Percentiles rank a stretch among this genome's conserved stretches.
Evolutionary conservation across 768 basidiomycete species (phyloP).

Genomic region (Russula sp.): DNA sequence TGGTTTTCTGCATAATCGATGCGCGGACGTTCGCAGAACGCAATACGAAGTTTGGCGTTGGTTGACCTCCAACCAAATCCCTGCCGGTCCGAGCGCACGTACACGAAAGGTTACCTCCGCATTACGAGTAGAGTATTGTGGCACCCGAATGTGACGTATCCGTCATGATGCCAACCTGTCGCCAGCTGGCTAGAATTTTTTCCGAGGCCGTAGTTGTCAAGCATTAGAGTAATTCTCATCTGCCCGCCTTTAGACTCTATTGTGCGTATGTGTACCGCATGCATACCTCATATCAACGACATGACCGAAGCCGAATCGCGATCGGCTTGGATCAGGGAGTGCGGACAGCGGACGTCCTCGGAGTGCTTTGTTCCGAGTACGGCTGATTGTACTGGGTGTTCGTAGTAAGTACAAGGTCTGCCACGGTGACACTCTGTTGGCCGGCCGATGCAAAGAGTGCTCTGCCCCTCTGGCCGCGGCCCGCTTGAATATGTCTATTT

Average conservation of each 20-base stretch:
- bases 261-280: constrained; percentile 1
- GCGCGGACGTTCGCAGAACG: neutral
- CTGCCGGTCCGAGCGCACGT: neutral
- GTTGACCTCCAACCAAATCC: neutral
- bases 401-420: neutral
- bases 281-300: neutral
- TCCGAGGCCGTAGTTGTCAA: neutral
- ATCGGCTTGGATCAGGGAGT: neutral
- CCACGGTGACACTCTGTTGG: neutral
- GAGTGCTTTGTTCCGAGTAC: neutral
- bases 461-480: too few species aligned
- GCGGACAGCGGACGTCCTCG: constrained; percentile 1
- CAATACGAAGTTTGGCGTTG: neutral
- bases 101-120: neutral
- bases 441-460: too few species aligned
- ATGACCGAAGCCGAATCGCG: neutral
- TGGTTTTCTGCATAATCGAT: neutral
- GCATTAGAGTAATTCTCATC: neutral
- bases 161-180: neutral
- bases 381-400: neutral
- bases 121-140: neutral
- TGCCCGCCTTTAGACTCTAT: neutral
- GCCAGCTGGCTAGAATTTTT: neutral
- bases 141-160: neutral
- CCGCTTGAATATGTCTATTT: too few species aligned